phyloP scores from a whole-genome alignment of 148 eudicot genomes.

The Cornus kousa region DNA sequence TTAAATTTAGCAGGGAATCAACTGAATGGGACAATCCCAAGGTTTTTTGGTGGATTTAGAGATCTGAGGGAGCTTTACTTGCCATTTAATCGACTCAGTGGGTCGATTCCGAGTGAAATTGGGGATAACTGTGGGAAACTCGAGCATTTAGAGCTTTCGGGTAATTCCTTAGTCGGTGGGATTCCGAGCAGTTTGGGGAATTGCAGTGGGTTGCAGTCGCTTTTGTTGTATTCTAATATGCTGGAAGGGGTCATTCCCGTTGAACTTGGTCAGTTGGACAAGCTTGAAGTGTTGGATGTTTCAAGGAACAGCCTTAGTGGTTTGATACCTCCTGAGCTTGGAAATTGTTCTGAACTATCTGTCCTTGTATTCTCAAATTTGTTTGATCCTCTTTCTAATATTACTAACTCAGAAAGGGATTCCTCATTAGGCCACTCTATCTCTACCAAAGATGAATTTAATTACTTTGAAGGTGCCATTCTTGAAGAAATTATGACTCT shows the following conservation, averaged over 20 bases:
- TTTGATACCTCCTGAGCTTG: constrained; percentile 37
- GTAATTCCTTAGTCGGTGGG: constrained; percentile 31
- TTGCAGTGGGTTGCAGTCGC: constrained; percentile 38
- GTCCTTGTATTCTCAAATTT: constrained; percentile 46
- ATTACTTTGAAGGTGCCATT: constrained; percentile 40
- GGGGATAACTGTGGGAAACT: constrained; percentile 51
- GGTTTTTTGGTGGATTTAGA: constrained; percentile 38
- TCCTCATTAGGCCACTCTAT: constrained; percentile 6
- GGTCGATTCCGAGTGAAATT: constrained; percentile 47
- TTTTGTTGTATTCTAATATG: constrained; percentile 43
- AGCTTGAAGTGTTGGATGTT: constrained; percentile 37
- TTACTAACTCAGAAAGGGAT: constrained; percentile 17
- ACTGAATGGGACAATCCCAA: constrained; percentile 52
- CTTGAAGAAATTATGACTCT: constrained; percentile 25
- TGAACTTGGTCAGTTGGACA: constrained; percentile 37
- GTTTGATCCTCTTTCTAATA: constrained; percentile 38
- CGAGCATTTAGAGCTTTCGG: constrained; percentile 53
- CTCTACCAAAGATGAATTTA: constrained; percentile 29
- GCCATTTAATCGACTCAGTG: constrained; percentile 51
- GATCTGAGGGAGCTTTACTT: constrained; percentile 52
- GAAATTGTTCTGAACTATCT: constrained; percentile 38
- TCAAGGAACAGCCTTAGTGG: constrained; percentile 46
- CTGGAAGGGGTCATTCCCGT: constrained; percentile 45
- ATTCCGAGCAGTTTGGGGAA: constrained; percentile 46
- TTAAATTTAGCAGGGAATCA: constrained; percentile 64